Base-by-base conservation (phyloP, 495 filamentous ascomycete genomes). In the Podospora comata region DNA sequence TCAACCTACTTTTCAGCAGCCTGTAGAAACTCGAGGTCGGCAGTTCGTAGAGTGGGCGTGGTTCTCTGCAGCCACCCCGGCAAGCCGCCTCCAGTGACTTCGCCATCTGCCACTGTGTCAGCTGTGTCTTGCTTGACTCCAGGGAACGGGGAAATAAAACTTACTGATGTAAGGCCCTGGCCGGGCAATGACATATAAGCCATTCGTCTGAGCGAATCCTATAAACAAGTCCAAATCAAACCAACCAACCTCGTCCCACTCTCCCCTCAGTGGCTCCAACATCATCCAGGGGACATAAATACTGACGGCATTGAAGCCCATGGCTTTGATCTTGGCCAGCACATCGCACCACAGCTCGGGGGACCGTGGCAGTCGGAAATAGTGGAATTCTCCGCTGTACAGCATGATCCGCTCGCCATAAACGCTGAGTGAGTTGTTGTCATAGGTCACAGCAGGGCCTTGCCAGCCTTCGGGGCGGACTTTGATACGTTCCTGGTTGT, bases 231-330 rank as follows among this genome's bases (percentile, higher is more conserved):
- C 83, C 13, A 90, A 80, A 7, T 80, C 87, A 72, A 92, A 90
- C 59, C 92, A 81, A 0, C 91, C 92, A 11, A 91, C 86, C 0
- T 87, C 90, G 13, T 79, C 78, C 72, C 91, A 92, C 18, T 85
- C 79, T 0, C 89, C 91, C 2, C 82, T 88, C 66, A 90, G 86
- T 32, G 90, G 91, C 77, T 94, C 91, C 1, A 92, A 73, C n/a
- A 93, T 77, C n/a, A 89, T 89, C 91, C 91, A 94, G 70, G 92
- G 83, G 18, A 87, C 78, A 72, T 93, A 92, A 77, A 93, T 91
- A 0, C 88, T 91, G 18, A 92, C 88, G n/a, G 83, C 80, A 68
- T 90, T 92, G 78, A 91, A 92, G 1, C 91, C 91, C 0, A 92
- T 74, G 28, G 90, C 89, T 76, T 88, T 92, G 77, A 92, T 84